Percentiles rank a stretch among this genome's conserved stretches.
phyloP scores from a whole-genome alignment of 345 rosid species.

The Syzygium oleosum region DNA sequence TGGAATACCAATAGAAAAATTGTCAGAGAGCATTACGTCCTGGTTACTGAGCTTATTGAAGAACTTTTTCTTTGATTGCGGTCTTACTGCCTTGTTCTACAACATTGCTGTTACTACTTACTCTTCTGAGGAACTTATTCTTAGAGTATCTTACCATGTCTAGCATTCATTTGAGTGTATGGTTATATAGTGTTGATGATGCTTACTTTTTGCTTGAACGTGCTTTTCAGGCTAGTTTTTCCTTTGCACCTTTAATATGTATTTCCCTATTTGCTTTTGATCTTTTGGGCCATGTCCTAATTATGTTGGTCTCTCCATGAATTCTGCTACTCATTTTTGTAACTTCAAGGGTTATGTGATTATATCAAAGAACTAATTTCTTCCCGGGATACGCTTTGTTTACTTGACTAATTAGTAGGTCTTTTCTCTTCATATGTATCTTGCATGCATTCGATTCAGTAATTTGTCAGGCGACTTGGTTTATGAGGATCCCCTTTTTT shows the following conservation, averaged over 20 bases:
- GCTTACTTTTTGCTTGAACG: neutral
- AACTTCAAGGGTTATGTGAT: neutral
- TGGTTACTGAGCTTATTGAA: neutral
- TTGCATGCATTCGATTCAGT: neutral
- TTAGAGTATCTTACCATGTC: neutral
- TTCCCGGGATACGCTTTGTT: neutral
- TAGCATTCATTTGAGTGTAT: neutral
- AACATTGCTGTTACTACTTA: neutral
- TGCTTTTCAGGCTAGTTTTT: neutral
- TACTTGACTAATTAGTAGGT: neutral
- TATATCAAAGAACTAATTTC: neutral
- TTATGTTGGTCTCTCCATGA: neutral
- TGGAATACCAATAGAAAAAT: neutral
- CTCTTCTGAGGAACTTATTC: neutral
- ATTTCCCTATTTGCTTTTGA: neutral
- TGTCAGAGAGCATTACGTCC: neutral
- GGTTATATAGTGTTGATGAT: neutral
- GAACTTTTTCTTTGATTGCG: neutral
- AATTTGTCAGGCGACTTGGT: neutral
- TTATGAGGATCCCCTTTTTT: neutral
- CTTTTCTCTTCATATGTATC: neutral
- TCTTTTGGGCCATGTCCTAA: neutral
- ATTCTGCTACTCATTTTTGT: neutral
- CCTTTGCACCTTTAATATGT: neutral
- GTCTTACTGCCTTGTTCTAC: neutral